Evolutionary conservation across 2,329 filamentous ascomycete species (phyloP), one percentile per base, ranked within the genome.

Genomic region (Xylaria sp.): DNA sequence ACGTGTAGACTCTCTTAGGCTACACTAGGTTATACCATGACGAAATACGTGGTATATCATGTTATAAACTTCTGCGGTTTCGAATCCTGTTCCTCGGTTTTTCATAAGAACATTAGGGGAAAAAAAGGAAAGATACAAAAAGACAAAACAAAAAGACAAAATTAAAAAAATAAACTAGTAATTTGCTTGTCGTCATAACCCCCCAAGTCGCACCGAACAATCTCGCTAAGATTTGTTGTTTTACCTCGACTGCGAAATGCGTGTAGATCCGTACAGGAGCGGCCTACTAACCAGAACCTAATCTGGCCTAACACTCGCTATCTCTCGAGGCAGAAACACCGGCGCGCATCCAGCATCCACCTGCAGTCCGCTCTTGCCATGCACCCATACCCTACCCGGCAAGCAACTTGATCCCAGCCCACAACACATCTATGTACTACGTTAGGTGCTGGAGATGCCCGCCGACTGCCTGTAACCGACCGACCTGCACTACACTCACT

Each of bases 291-390:
- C 15, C 3, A 10, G 19, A 48, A 35, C 57, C 49, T 38, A 47
- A 54, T 59, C 41, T 48, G 43, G 59, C 19, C 31, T 55, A 49
- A 54, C 31, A 58, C 15, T 58, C 54, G 48, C 54, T 43, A 62
- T 54, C 43, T 61, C 43, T 37, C 29, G 48, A 61, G 54, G 54
- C 49, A 53, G 52, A 51, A 62, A 64, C 54, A 49, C 62, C 31
- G 58, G 58, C 54, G 54, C 62, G 48, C 54, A 53, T 58, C 52
- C 58, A 27, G 43, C 57, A 63, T 54, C 61, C 48, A 64, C 58
- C 51, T 41, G n/a, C 17, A 52, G 37, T 27, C 58, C 61, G n/a
- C n/a, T n/a, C n/a, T n/a, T n/a, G n/a, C n/a, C n/a, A n/a, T n/a
- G n/a, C n/a, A n/a, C n/a, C n/a, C n/a, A n/a, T n/a, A n/a, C n/a